These are phyloP conservation scores for Fusarium graminum DNA, from an alignment of 2,329 filamentous ascomycete genomes.

Conservation along the genomic window DNA sequence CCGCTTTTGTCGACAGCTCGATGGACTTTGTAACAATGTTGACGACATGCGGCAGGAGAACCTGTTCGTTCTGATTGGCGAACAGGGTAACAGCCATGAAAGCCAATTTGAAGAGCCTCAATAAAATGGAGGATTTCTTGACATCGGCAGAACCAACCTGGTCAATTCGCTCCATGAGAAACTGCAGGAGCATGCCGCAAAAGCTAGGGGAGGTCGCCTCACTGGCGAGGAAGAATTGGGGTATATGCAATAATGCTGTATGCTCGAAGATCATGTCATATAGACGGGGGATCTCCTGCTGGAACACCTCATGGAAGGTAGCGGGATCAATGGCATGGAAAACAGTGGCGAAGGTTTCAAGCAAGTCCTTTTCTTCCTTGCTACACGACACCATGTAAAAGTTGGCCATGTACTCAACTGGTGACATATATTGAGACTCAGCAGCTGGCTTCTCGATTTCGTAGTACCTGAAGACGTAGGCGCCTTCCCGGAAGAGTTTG, in stretches of 20 bases:
- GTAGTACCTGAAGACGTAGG: conserved; percentile 97
- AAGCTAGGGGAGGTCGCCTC: conserved; percentile 98
- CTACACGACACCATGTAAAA: conserved; percentile 94
- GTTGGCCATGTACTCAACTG: conserved; percentile 92
- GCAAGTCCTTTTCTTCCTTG: conserved; percentile 95
- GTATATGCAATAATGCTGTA: conserved; percentile 91
- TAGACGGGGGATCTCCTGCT: conserved; percentile 94
- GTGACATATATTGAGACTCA: conserved; percentile 81
- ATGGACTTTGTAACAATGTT: conserved; percentile 98
- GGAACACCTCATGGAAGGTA: conserved; percentile 98
- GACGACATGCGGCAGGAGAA: conserved; percentile 93
- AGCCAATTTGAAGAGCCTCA: conserved; percentile 95
- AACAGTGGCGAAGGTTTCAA: conserved; percentile 97
- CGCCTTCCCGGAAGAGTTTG: conserved; percentile 96
- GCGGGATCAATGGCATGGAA: conserved; percentile 99
- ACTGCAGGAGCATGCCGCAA: conserved; percentile 96
- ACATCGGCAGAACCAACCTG: conserved; percentile 94
- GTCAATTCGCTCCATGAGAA: conserved; percentile 95
- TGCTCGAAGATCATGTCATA: conserved; percentile 99
- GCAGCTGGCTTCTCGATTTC: conserved; percentile 83
- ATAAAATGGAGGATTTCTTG: conserved; percentile 90
- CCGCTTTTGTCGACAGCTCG: conserved; percentile 92
- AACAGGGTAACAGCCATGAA: conserved; percentile 99
- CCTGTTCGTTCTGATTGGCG: conserved; percentile 92
- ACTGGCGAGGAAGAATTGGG: conserved; percentile 98